phyloP scores from a whole-genome alignment of 129 eudicot species.

The Silybum marianum region DNA sequence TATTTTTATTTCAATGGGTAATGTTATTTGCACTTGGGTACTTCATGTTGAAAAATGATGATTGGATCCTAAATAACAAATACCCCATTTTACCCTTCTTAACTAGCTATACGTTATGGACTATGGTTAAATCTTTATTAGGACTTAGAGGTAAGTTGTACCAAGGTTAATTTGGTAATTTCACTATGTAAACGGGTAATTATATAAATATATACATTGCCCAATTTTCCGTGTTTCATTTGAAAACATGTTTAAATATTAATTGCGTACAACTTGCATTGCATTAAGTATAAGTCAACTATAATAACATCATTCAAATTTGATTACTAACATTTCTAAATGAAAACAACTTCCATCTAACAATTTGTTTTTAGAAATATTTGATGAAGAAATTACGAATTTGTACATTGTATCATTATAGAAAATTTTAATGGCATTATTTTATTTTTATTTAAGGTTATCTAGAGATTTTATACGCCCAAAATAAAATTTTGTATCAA shows the following conservation, averaged over 20 bases:
- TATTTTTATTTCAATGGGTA: slow-evolving; percentile 6
- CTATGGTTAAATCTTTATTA: not conserved
- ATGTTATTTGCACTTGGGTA: slow-evolving; percentile 34
- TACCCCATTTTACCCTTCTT: slow-evolving; percentile 21
- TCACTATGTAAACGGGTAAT: not conserved
- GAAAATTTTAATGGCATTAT: too few relatives aligned
- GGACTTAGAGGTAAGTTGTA: not conserved
- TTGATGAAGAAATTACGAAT: not conserved
- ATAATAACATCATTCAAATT: not conserved
- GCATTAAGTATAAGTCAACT: not conserved
- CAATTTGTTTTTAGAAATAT: not conserved
- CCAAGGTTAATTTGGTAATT: not conserved
- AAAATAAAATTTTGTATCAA: too few relatives aligned
- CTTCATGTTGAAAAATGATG: slow-evolving; percentile 8
- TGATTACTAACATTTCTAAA: slow-evolving; percentile 1
- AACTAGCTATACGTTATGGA: not conserved
- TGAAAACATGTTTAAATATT: not conserved
- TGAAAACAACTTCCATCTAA: not conserved
- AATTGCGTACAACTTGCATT: not conserved
- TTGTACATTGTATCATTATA: not conserved
- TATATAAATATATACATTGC: not conserved
- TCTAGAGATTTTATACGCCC: too few relatives aligned
- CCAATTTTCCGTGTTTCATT: slow-evolving; percentile 11
- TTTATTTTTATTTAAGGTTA: too few relatives aligned
- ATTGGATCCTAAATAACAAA: slow-evolving; percentile 37